These are phyloP conservation scores for Xylaria sp. DNA, from an alignment of 2,329 filamentous ascomycete species.

Conservation along the genomic window DNA sequence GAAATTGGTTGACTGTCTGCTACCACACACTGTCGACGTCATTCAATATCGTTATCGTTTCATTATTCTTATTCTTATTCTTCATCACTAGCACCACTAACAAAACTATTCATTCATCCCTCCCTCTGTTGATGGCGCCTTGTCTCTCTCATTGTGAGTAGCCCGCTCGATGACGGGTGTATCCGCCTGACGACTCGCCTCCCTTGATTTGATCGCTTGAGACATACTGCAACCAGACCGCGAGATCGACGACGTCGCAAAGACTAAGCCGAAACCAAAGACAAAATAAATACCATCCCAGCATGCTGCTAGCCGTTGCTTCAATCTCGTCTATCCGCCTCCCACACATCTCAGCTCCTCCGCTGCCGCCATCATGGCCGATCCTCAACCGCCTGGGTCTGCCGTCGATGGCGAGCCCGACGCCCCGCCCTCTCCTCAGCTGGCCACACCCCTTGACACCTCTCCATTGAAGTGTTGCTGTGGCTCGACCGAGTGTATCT, in stretches of 20 bases:
- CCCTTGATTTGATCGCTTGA: neutral
- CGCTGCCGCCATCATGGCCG: slow-evolving; percentile 31
- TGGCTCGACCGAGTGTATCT: slow-evolving; percentile 80
- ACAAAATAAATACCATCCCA: slow-evolving; percentile 1
- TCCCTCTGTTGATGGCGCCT: slow-evolving; percentile 13
- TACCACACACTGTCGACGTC: neutral
- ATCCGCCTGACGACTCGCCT: slow-evolving; percentile 1
- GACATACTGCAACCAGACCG: slow-evolving; percentile 15
- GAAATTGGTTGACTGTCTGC: too few relatives aligned
- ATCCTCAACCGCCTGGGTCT: slow-evolving; percentile 23
- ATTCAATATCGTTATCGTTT: neutral
- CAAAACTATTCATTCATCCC: neutral
- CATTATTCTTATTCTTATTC: neutral
- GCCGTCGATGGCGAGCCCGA: slow-evolving; percentile 27
- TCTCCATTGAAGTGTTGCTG: slow-evolving; percentile 79
- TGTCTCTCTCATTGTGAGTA: neutral
- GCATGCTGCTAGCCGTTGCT: slow-evolving; percentile 29
- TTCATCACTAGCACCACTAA: neutral
- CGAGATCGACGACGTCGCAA: neutral
- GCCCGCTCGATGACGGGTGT: neutral
- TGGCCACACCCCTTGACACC: slow-evolving; percentile 42
- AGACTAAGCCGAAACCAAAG: neutral
- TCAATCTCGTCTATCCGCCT: slow-evolving; percentile 14
- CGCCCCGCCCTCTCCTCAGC: slow-evolving; percentile 20
- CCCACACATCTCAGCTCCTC: slow-evolving; percentile 25